phyloP scores from a whole-genome alignment of 2,329 filamentous ascomycete genomes.

The Apiospora koreana region DNA sequence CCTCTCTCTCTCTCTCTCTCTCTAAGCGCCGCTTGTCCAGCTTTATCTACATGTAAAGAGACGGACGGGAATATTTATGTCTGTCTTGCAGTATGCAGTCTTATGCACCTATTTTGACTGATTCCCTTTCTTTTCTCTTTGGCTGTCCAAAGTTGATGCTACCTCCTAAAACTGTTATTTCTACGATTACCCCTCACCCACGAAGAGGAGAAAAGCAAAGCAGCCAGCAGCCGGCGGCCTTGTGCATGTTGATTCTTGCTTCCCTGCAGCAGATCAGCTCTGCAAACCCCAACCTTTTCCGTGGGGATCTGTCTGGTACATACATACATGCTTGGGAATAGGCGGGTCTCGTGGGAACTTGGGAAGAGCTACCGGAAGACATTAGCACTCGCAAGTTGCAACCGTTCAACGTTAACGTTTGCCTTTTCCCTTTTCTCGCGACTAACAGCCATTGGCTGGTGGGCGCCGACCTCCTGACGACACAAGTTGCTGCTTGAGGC shows the following conservation, averaged over 20 bases:
- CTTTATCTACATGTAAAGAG: neutral
- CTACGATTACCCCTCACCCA: neutral
- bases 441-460: slow-evolving; percentile 5
- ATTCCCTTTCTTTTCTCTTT: neutral
- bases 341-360: neutral
- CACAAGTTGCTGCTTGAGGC: neutral
- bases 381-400: neutral
- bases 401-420: slow-evolving; percentile 4
- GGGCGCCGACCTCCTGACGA: slow-evolving; percentile 1
- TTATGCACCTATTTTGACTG: neutral
- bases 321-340: too few relatives aligned
- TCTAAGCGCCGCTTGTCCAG: neutral
- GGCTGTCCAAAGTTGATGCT: neutral
- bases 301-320: neutral
- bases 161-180: neutral
- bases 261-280: slow-evolving; percentile 11
- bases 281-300: slow-evolving; percentile 7
- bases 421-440: neutral
- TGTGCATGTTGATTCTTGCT: neutral
- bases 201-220: neutral
- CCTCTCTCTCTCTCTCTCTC: neutral
- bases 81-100: neutral
- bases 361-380: slow-evolving; percentile 6
- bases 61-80: neutral
- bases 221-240: neutral